Percentiles rank a stretch among this genome's conserved stretches.
Evolutionary conservation across 192 early-diverging fungal genomes (phyloP).

Genomic region (Gaertneriomyces sp.): DNA sequence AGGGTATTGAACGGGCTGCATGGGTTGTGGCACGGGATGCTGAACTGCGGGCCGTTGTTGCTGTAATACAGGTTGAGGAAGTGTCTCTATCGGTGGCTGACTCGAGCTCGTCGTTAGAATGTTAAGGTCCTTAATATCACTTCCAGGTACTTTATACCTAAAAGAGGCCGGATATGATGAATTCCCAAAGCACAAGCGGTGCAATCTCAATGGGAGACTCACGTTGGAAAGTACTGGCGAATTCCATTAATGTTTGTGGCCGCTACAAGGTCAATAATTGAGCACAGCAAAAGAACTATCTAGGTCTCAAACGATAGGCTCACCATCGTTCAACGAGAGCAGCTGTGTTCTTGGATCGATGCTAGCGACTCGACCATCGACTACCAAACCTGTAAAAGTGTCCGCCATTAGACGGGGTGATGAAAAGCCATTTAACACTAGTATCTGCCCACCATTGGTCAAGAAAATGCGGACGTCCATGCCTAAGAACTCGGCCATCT

Average conservation of each 20-base stretch:
- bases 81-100: not conserved
- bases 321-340: slow-evolving; percentile 62
- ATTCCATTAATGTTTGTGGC: slow-evolving; percentile 9
- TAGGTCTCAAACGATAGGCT: not conserved
- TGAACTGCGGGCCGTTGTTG: slow-evolving; percentile 4
- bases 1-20: not conserved
- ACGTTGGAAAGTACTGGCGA: slow-evolving; percentile 25
- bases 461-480: slow-evolving; percentile 49
- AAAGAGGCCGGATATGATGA: too few relatives aligned
- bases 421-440: too few relatives aligned
- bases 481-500: not conserved
- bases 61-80: not conserved
- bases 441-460: slow-evolving; percentile 20
- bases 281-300: not conserved
- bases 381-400: slow-evolving; percentile 35
- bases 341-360: slow-evolving; percentile 60
- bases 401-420: too few relatives aligned
- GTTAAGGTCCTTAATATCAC: slow-evolving; percentile 63
- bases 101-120: slow-evolving; percentile 35
- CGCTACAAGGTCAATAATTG: not conserved
- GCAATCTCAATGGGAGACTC: too few relatives aligned
- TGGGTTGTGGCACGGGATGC: not conserved
- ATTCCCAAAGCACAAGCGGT: too few relatives aligned
- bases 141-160: slow-evolving; percentile 52
- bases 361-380: slow-evolving; percentile 58